Conservation (phyloP, 108 stramenopile genomes). For the Cyclostephanos invisitatus region DNA sequence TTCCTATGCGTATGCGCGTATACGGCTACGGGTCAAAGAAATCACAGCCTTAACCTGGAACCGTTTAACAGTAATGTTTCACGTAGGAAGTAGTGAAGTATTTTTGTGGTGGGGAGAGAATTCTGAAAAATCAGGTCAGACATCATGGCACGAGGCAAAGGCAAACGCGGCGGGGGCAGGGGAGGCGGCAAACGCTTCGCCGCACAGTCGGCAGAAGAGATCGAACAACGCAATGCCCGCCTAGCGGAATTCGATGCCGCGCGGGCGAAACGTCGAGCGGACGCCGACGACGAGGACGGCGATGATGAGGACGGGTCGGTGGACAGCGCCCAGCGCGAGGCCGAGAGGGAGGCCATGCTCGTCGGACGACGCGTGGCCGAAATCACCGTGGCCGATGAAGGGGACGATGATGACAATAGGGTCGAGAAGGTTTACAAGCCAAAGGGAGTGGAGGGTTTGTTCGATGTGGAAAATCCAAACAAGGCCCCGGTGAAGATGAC, state of each 20-base stretch:
- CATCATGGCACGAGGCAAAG: conserved; percentile 72
- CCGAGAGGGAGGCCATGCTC: conserved; percentile 50
- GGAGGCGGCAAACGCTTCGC: conserved; percentile 79
- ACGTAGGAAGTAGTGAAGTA: no score
- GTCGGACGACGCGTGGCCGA: conserved; percentile 51
- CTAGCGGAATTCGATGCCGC: conserved; percentile 80
- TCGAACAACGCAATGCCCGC: conserved; percentile 80
- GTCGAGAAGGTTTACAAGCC: conserved; percentile 50
- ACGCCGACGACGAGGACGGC: conserved; percentile 59
- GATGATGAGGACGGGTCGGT: conserved; percentile 50
- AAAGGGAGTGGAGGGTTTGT: conserved; percentile 48
- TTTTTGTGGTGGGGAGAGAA: neutral
- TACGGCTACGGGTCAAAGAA: no score
- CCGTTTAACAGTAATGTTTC: no score
- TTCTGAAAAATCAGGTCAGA: no score
- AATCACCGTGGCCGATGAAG: conserved; percentile 48
- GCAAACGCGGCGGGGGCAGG: conserved; percentile 68
- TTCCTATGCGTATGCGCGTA: no score
- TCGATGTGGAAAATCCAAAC: conserved; percentile 56
- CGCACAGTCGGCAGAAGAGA: conserved; percentile 83
- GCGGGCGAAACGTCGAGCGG: conserved; percentile 70
- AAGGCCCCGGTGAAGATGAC: conserved; percentile 36
- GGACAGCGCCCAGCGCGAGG: conserved; percentile 40
- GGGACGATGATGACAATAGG: conserved; percentile 41
- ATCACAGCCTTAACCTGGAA: no score